Evolutionary conservation across 2,329 filamentous ascomycete genomes (phyloP), one percentile per base, ranked within the genome.

Genomic region (Sordariomycetes sp.): DNA sequence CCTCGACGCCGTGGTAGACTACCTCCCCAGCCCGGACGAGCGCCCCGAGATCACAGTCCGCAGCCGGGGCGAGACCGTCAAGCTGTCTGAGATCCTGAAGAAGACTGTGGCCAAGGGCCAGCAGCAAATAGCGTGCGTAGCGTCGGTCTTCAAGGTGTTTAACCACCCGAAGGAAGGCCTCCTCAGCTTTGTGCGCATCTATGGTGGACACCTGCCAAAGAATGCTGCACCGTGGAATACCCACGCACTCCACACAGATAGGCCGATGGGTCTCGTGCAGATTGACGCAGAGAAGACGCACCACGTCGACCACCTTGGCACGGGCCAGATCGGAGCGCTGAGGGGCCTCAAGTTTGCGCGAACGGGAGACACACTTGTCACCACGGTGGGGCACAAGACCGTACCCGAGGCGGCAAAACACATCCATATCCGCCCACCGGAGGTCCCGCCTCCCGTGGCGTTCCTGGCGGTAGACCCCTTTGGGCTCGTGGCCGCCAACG

Each of bases 251-350:
- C 74, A 84, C n/a, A 85, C 86, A 0, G 94, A 97, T 68, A 82
- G 87, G 55, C 88, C 89, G 0, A 87, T 90, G 58, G 86, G 88
- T 3, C 80, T 97, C 40, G 75, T 97, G 58, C 91, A 92, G 64
- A 95, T 97, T 76, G 95, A 94, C 61, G 94, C 90, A 55, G 87
- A 86, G 40, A 89, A 95, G 67, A 88, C 92, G 0, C 82, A 95
- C 18, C 91, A 97, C 62, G 86, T 97, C 24, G 82, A 87, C 22
- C 82, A 86, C 32, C 88, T 99, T 43, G 77, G 83, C 3, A 84
- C 90, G 0, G 94, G 94, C 0, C 92, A 97, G 68, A 99, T 99
- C 61, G 94, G 94, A 35, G 94, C 96, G 3, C 87, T 99, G 55
- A 86, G 89, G 16, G 94, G 93, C 0, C 80, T 97, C 20, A 97